Conservation (phyloP, 129 eudicot species). For the Tanacetum coccineum region DNA sequence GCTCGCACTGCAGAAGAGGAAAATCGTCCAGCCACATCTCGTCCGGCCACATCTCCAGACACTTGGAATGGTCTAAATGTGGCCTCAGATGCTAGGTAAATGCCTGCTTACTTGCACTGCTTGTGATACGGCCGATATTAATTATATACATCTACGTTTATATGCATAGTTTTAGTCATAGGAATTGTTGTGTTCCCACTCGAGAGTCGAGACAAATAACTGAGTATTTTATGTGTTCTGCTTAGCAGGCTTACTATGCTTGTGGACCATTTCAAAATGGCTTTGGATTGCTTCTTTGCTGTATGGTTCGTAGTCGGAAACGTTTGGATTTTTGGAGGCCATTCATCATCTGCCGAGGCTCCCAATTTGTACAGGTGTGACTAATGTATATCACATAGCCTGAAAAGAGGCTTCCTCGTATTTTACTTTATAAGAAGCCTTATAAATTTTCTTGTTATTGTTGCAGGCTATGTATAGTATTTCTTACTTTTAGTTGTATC, state of each 20-base stretch:
- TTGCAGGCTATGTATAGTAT: constrained; percentile 68
- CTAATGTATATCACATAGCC: constrained; percentile 1
- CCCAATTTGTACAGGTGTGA: constrained; percentile 69
- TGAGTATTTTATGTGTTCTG: background rate
- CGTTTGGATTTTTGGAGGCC: constrained; percentile 83
- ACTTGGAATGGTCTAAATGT: constrained; percentile 35
- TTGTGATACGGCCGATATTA: too few relatives aligned
- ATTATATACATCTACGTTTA: too few relatives aligned
- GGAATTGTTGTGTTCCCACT: too few relatives aligned
- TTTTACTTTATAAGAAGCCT: background rate
- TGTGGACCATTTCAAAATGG: constrained; percentile 73
- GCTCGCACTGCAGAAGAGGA: constrained; percentile 55
- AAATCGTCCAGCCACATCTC: constrained; percentile 28
- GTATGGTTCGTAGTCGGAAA: constrained; percentile 83
- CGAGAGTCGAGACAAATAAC: too few relatives aligned
- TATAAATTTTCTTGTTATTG: background rate
- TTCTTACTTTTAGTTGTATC: constrained; percentile 68
- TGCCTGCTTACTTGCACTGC: background rate
- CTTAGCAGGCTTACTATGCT: constrained; percentile 41
- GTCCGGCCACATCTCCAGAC: constrained; percentile 28
- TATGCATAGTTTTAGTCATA: too few relatives aligned
- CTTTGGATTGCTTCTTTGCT: constrained; percentile 78
- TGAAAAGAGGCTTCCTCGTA: background rate
- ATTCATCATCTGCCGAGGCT: constrained; percentile 67
- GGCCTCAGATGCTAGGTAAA: constrained; percentile 46